Conservation (phyloP, 2,329 filamentous ascomycete genomes). For the Alternaria sp. region DNA sequence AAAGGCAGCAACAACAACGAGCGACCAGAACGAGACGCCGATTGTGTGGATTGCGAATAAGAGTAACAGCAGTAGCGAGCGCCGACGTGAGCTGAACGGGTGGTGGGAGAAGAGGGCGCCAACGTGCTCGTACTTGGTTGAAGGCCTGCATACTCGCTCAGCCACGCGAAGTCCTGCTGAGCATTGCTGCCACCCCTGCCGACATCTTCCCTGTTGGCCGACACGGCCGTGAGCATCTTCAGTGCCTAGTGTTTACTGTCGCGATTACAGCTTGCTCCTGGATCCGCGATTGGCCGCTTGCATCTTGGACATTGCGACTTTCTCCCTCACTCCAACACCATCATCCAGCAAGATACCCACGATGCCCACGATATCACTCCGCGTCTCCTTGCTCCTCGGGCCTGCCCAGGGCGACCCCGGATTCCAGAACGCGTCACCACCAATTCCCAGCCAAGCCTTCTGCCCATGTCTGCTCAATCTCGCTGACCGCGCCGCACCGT, state of each 20-base stretch:
- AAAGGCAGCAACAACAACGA: conserved; percentile 15
- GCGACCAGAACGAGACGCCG: conserved; percentile 5
- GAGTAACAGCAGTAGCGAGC: conserved; percentile 11
- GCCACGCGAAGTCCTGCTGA: conserved; percentile 30
- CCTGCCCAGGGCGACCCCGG: conserved; percentile 17
- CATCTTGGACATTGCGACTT: background rate
- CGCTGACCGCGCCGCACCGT: conserved; percentile 24
- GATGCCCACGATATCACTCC: background rate
- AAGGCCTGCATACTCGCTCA: conserved; percentile 32
- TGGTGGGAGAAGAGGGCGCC: conserved; percentile 22
- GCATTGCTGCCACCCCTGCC: conserved; percentile 18
- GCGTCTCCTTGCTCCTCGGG: conserved; percentile 11
- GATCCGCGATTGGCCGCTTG: background rate
- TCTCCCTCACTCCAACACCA: background rate
- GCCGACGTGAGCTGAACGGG: conserved; percentile 15
- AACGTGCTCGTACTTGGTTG: conserved; percentile 27
- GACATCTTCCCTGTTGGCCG: conserved; percentile 13
- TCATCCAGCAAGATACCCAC: background rate
- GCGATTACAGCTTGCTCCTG: background rate
- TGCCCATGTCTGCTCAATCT: conserved; percentile 11
- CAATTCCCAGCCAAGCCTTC: conserved; percentile 18
- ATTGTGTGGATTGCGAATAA: background rate
- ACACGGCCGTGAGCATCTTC: conserved; percentile 8
- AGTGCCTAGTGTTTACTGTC: background rate
- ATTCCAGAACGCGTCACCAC: conserved; percentile 14